These are phyloP conservation scores for Colletotrichum brevisporum DNA, from an alignment of 2,329 filamentous ascomycete genomes.

Conservation along the genomic window DNA sequence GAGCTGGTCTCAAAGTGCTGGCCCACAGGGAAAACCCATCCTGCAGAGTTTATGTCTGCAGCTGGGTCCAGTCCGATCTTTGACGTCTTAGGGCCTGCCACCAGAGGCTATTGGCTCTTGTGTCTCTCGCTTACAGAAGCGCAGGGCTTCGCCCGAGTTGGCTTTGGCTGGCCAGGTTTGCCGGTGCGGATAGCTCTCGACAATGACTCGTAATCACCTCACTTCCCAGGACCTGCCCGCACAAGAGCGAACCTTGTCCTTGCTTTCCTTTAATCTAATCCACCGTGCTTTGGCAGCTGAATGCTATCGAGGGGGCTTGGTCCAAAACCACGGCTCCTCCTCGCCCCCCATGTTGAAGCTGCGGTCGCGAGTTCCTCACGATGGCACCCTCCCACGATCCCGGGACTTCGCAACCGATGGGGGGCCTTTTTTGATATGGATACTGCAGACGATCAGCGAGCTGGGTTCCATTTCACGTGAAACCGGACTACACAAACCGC, in stretches of 20 bases:
- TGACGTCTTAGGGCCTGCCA: neutral
- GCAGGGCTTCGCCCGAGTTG: neutral
- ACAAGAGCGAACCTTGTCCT: conserved; percentile 26
- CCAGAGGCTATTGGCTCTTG: neutral
- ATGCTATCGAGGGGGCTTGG: neutral
- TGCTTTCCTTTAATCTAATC: conserved; percentile 18
- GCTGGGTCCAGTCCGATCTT: conserved; percentile 10
- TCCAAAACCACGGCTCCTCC: conserved; percentile 18
- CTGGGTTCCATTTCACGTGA: conserved; percentile 1
- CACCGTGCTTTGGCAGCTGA: neutral
- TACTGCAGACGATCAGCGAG: conserved; percentile 1
- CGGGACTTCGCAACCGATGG: conserved; percentile 10
- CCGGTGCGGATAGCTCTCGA: neutral
- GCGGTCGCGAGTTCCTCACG: conserved; percentile 4
- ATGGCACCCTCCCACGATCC: conserved; percentile 25
- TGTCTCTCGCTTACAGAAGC: neutral
- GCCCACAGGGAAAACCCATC: conserved; percentile 3
- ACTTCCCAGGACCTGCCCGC: conserved; percentile 12
- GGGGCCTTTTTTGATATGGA: neutral
- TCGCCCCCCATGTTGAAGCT: neutral
- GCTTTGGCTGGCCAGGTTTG: neutral
- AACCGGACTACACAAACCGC: conserved; percentile 17
- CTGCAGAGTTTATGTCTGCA: conserved; percentile 15
- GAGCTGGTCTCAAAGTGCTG: neutral
- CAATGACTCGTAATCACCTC: conserved; percentile 32